Conservation (phyloP, 768 basidiomycete genomes). For the Trametes cinnabarina region DNA sequence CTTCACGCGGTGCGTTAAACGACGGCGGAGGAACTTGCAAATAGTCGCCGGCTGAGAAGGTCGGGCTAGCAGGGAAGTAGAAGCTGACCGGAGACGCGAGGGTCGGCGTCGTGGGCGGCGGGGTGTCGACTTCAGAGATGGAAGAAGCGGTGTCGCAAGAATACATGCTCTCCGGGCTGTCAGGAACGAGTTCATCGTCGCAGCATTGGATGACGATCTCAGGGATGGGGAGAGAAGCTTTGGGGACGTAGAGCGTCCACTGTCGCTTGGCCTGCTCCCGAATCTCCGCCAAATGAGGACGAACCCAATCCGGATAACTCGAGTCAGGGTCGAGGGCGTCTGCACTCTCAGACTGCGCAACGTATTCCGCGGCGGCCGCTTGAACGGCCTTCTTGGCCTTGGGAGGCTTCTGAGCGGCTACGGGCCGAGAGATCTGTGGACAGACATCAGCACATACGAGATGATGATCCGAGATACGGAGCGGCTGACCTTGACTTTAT, state of each 20-base stretch:
- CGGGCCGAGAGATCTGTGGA: neutral
- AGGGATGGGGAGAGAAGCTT: neutral
- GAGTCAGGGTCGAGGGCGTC: neutral
- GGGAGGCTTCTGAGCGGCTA: neutral
- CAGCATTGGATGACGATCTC: slow-evolving; percentile 9
- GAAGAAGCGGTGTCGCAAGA: neutral
- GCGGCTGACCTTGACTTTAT: slow-evolving; percentile 6
- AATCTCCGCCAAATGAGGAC: slow-evolving; percentile 8
- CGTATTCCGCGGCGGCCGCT: neutral
- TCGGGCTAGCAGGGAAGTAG: slow-evolving; percentile 11
- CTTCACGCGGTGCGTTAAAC: slow-evolving; percentile 13
- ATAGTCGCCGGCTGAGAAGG: slow-evolving; percentile 1
- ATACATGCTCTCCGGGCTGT: slow-evolving; percentile 10
- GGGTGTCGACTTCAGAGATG: slow-evolving; percentile 4
- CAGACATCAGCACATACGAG: neutral
- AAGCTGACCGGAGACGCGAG: slow-evolving; percentile 9
- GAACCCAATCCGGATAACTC: slow-evolving; percentile 14
- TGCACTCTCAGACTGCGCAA: neutral
- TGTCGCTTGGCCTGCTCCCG: slow-evolving; percentile 10
- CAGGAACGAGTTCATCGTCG: neutral
- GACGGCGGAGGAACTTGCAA: slow-evolving; percentile 13
- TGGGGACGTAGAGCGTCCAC: slow-evolving; percentile 3
- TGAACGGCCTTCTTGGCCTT: neutral
- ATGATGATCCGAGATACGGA: no score
- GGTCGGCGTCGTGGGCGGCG: slow-evolving; percentile 4